Conservation (phyloP, 2,329 filamentous ascomycete genomes). For the Triangularia verruculosa region DNA sequence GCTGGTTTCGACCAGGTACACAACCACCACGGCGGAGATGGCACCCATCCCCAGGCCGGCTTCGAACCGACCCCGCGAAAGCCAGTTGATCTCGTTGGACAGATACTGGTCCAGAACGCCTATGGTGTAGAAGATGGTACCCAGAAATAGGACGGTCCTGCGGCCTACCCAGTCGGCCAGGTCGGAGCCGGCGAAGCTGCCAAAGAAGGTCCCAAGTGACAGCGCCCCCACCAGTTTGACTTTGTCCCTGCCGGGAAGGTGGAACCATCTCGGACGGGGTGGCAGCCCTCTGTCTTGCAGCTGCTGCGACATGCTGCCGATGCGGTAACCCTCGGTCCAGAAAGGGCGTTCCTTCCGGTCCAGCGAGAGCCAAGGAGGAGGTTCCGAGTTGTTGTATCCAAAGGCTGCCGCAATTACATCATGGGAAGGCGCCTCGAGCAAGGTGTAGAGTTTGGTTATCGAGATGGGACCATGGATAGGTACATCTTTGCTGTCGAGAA, state of each 20-base stretch:
- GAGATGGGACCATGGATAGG: not conserved
- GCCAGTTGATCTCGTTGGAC: constrained; percentile 58
- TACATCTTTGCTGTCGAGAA: not conserved
- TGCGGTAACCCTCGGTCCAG: not conserved
- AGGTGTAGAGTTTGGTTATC: not conserved
- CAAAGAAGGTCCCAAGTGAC: constrained; percentile 75
- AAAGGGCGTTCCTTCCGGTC: not conserved
- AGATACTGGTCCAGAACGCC: constrained; percentile 66
- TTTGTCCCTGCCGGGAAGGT: constrained; percentile 1
- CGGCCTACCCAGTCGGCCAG: constrained; percentile 65
- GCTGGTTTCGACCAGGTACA: constrained; percentile 14
- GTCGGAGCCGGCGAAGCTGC: constrained; percentile 59
- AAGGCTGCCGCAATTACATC: not conserved
- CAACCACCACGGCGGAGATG: constrained; percentile 51
- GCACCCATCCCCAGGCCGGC: constrained; percentile 71
- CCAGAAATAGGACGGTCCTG: constrained; percentile 58
- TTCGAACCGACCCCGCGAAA: constrained; percentile 69
- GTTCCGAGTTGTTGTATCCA: not conserved
- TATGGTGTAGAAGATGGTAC: constrained; percentile 61
- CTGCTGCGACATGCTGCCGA: not conserved
- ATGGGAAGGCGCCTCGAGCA: not conserved
- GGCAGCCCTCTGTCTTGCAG: not conserved
- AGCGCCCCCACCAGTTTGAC: constrained; percentile 70
- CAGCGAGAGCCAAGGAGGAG: not conserved
- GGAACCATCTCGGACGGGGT: constrained; percentile 7